Evolutionary conservation across 2,329 filamentous ascomycete species (phyloP), one percentile per base, ranked within the genome.

Genomic region (Diaporthe caulivora): DNA sequence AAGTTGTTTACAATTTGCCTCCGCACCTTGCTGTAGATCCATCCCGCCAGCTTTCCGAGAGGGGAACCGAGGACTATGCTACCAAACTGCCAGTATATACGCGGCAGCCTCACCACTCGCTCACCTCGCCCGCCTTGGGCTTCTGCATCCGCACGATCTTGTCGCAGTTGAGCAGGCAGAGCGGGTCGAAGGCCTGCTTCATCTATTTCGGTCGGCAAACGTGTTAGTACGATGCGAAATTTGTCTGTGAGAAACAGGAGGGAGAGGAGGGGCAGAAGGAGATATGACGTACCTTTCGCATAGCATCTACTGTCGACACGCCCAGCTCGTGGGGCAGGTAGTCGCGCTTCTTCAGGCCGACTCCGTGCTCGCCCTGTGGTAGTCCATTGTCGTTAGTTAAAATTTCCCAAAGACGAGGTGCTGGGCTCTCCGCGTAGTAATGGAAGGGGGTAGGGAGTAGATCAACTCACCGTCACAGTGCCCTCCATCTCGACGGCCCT

Each of bases 401-500:
- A 34, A n/a, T 9, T 10, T 2, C 7, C 37, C 18, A 29, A 4
- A 57, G 1, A n/a, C 3, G 47, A 53, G 24, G 31, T 47, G 51
- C 70, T 21, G 44, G 47, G 13, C 18, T 6, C 24, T 11, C 34
- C 29, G 21, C 17, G 31, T n/a, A 31, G 51, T 29, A 40, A 29
- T 8, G 34, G 34, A 34, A 34, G 37, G 37, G 37, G 37, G 6
- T 13, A 2, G 37, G 37, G 11, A 13, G 26, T 18, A 37, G 44
- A 2, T 49, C 34, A 29, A 79, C 86, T 78, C 78, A 89, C 88
- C 17, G 94, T 95, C 1, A 95, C 94, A 0, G 94, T 97, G 11
- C 94, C 94, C 82, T 97, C 94, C 85, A 95, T 89, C 84, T 95
- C 93, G 64, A 97, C 91, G 0, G 94, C 94, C 75, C 93, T 88